phyloP scores from a whole-genome alignment of 2,329 filamentous ascomycete species.

The Ophiostoma himal-ulmi region DNA sequence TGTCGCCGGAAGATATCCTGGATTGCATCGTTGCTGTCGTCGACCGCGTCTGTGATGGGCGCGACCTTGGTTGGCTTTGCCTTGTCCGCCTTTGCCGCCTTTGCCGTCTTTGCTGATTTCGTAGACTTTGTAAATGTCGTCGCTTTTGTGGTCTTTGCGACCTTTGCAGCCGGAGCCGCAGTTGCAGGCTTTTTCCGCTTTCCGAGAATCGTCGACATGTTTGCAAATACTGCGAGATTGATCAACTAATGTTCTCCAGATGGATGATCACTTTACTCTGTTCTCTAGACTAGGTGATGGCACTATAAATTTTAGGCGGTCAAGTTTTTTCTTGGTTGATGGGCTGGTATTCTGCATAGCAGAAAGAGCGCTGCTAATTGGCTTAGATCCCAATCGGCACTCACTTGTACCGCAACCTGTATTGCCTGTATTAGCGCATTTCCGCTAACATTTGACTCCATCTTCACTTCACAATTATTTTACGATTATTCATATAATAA shows the following conservation, averaged over 20 bases:
- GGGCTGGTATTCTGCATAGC: neutral
- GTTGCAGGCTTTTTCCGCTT: conserved; percentile 41
- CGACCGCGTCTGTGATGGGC: conserved; percentile 20
- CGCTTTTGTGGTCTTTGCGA: conserved; percentile 27
- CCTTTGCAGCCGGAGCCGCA: conserved; percentile 43
- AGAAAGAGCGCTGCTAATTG: neutral
- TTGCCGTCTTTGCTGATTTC: conserved; percentile 35
- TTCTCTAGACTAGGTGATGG: neutral
- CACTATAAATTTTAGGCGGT: conserved; percentile 18
- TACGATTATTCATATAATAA: neutral
- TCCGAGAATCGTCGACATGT: conserved; percentile 43
- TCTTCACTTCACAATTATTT: neutral
- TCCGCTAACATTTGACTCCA: neutral
- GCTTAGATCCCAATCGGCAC: neutral
- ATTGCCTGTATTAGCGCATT: neutral
- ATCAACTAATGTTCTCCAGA: neutral
- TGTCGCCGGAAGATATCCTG: conserved; percentile 74
- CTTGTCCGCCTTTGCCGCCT: conserved; percentile 32
- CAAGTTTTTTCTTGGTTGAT: neutral
- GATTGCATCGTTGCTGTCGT: conserved; percentile 44
- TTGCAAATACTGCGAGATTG: conserved; percentile 2
- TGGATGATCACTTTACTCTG: neutral
- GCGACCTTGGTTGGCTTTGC: neutral
- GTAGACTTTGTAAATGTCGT: conserved; percentile 17
- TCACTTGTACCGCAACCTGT: neutral